Evolutionary conservation across 1,284 basidiomycete genomes (phyloP), one percentile per base, ranked within the genome.

Genomic region (Cerioporus squamosus): DNA sequence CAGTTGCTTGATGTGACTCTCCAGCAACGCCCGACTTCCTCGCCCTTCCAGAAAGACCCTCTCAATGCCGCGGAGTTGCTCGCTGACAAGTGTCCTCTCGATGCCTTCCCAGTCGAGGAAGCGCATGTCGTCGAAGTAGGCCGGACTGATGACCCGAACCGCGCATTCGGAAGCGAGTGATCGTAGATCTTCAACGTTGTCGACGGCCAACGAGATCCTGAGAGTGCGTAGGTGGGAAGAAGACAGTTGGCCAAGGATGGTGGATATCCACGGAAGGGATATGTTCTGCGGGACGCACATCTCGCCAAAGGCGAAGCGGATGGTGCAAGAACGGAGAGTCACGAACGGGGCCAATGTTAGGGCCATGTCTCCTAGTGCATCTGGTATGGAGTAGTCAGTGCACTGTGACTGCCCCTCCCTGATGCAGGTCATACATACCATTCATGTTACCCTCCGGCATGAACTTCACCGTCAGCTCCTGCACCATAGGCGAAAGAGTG

Each of bases 161-260:
- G 63, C 66, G 46, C 68, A 70, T 44, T 70, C 68, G 2, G 70
- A 69, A 53, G 63, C 67, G n/a, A 70, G 58, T 1, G 61, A 60
- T 8, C 63, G 62, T 2, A 69, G 46, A 51, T 71, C 66, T 39
- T 62, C 57, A 44, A 71, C 61, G 47, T 65, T 60, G 57, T 71
- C 67, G 24, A 66, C 67, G 10, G 54, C 56, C 18, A 70, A 46
- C 1, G 60, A 52, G 24, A 71, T 40, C 17, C 48, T 58, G 44
- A 70, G 52, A 9, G 36, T 53, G 29, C 62, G 61, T 23, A 71
- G 57, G 20, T 12, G 31, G 2, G 53, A 24, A 4, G 68, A 63
- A 3, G 60, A 47, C 15, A 68, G 57, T 46, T 68, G 67, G 22
- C 50, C 42, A 40, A 70, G 26, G 22, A 69, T 50, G 1, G 38